A percentile compares a stretch with the other conserved stretches of the same genome.
Conservation (phyloP, 495 filamentous ascomycete species). For the Hypoxylon rickii region DNA sequence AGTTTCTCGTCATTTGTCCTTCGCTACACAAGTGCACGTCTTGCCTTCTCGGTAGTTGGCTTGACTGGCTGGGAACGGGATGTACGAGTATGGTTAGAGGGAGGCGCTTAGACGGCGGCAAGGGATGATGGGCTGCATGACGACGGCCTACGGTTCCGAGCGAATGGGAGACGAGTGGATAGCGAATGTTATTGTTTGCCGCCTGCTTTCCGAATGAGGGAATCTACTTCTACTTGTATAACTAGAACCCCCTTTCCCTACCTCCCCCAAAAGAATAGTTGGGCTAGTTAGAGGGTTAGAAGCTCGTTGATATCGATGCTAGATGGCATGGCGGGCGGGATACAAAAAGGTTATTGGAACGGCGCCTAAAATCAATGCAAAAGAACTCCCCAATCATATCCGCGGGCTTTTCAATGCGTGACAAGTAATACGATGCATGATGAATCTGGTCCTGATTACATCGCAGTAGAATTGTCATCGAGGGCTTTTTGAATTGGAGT, state of each 20-base stretch:
- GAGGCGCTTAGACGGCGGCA: conserved; percentile 28
- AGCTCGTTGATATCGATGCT: too few species aligned
- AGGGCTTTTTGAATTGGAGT: too few species aligned
- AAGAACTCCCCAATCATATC: conserved; percentile 35
- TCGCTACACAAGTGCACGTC: conserved; percentile 10
- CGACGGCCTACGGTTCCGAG: conserved; percentile 1
- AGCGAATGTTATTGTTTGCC: conserved; percentile 13
- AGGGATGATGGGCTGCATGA: conserved; percentile 17
- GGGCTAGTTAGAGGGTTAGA: too few species aligned
- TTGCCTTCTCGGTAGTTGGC: too few species aligned
- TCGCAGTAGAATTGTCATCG: too few species aligned
- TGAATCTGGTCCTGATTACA: too few species aligned
- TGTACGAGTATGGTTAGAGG: conserved; percentile 28
- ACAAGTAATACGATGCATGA: too few species aligned
- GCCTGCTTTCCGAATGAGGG: conserved; percentile 16
- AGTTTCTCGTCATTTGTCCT: conserved; percentile 24
- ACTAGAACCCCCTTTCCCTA: conserved; percentile 21
- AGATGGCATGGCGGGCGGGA: too few species aligned
- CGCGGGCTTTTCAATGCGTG: too few species aligned
- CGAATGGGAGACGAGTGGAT: neutral
- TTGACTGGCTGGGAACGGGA: conserved; percentile 5
- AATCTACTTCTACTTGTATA: conserved; percentile 17
- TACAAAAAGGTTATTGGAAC: conserved; percentile 16
- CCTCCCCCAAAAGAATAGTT: too few species aligned
- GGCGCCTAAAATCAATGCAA: conserved; percentile 23